Percentiles rank a stretch among this genome's conserved stretches.
These are phyloP conservation scores for Solanum habrochaites DNA, from an alignment of 257 asterid species.

Conservation along the genomic window DNA sequence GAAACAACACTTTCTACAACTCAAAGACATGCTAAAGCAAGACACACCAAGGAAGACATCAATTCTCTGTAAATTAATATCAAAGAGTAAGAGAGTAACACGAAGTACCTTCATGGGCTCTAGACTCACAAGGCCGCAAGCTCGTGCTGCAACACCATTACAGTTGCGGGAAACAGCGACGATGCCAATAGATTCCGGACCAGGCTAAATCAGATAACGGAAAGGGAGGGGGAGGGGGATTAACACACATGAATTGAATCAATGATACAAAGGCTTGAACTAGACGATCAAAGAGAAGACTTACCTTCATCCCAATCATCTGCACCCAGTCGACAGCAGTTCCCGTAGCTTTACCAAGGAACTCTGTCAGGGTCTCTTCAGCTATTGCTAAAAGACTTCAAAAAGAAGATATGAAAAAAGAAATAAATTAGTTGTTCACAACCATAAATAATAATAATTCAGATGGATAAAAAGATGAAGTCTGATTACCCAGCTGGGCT, in stretches of 20 bases:
- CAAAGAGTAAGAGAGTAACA: neutral
- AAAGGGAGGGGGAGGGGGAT: neutral
- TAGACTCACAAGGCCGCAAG: constrained; percentile 99
- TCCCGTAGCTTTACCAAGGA: constrained; percentile 99
- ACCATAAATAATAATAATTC: neutral
- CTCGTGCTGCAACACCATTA: constrained; percentile 97
- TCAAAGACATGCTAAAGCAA: neutral
- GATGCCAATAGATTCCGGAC: constrained; percentile 99
- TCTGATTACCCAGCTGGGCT: constrained; percentile 94
- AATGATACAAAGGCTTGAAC: neutral
- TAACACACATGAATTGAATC: neutral
- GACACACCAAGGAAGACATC: neutral
- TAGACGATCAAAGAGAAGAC: neutral
- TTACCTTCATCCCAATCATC: constrained; percentile 99
- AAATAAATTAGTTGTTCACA: neutral
- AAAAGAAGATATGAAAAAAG: neutral
- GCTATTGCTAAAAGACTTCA: constrained; percentile 87
- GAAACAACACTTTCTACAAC: neutral
- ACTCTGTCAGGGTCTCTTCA: constrained; percentile 98
- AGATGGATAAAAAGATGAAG: neutral
- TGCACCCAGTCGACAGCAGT: constrained; percentile 99
- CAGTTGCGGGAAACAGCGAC: constrained; percentile 95
- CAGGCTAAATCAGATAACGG: constrained; percentile 51
- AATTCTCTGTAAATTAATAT: neutral
- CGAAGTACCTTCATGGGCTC: constrained; percentile 87